A percentile compares a stretch with the other conserved stretches of the same genome.
These are phyloP conservation scores for Yarrowia sp. DNA, from an alignment of 805 yeast species.

Conservation along the genomic window DNA sequence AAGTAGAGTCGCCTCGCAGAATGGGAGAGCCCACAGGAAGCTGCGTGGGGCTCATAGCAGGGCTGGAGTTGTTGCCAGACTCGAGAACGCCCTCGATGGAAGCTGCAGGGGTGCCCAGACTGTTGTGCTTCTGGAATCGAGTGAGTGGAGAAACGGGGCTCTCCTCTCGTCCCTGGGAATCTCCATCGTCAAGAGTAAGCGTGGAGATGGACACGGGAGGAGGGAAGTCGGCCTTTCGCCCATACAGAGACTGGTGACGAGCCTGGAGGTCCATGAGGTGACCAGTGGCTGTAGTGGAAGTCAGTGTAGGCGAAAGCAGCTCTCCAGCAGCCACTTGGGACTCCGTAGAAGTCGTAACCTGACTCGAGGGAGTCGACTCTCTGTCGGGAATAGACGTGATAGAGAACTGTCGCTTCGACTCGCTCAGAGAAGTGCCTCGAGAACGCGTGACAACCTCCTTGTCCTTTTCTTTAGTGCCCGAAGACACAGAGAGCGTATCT, in stretches of 20 bases:
- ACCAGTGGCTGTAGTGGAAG: slow-evolving; percentile 3
- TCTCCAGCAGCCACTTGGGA: slow-evolving; percentile 22
- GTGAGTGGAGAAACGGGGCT: slow-evolving; percentile 16
- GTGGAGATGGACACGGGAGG: slow-evolving; percentile 12
- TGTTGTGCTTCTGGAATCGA: slow-evolving; percentile 7
- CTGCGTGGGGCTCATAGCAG: neutral
- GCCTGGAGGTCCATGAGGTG: slow-evolving; percentile 18
- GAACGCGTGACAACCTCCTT: slow-evolving; percentile 12
- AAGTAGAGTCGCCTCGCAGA: slow-evolving; percentile 5
- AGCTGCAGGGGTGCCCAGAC: neutral
- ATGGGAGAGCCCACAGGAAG: slow-evolving; percentile 14
- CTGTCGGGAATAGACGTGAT: slow-evolving; percentile 17
- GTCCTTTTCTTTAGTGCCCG: neutral
- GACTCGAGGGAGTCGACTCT: slow-evolving; percentile 1
- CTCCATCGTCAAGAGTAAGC: neutral
- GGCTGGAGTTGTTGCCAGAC: slow-evolving; percentile 6
- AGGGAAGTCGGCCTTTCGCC: slow-evolving; percentile 8
- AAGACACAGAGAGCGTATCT: neutral
- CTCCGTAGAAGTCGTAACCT: neutral
- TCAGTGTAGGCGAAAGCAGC: slow-evolving; percentile 17
- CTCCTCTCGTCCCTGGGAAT: slow-evolving; percentile 2
- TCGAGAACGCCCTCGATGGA: slow-evolving; percentile 17
- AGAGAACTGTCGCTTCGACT: slow-evolving; percentile 3
- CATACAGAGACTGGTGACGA: slow-evolving; percentile 17
- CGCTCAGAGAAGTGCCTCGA: slow-evolving; percentile 18